phyloP scores from a whole-genome alignment of 1,284 basidiomycete genomes.

The Microstroma glucosiphilum region DNA sequence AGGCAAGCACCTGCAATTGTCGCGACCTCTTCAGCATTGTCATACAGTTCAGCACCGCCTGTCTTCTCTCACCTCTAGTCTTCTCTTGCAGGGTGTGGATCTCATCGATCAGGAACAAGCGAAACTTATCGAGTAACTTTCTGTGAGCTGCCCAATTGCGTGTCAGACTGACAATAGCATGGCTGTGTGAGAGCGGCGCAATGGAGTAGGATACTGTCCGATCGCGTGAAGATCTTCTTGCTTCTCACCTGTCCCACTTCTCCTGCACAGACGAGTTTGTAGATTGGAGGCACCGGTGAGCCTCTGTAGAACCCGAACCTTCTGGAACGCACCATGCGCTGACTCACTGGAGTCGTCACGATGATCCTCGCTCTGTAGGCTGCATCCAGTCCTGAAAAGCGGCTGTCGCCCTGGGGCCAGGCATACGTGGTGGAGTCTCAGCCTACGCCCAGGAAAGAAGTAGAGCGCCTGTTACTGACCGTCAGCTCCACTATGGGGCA shows the following conservation, averaged over 20 bases:
- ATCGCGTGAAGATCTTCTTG: not conserved
- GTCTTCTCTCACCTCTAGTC: conserved; percentile 63
- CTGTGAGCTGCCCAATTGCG: conserved; percentile 34
- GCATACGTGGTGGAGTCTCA: conserved; percentile 33
- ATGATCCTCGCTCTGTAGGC: conserved; percentile 46
- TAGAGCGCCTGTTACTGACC: conserved; percentile 56
- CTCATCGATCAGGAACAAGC: conserved; percentile 71
- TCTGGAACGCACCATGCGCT: conserved; percentile 63
- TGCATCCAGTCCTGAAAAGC: conserved; percentile 7
- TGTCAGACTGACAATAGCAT: conserved; percentile 34
- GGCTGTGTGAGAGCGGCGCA: no score
- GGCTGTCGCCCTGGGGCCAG: conserved; percentile 7
- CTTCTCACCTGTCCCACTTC: conserved; percentile 3
- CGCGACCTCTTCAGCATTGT: no score
- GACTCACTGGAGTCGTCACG: conserved; percentile 72
- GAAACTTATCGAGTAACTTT: conserved; percentile 27
- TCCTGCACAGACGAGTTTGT: not conserved
- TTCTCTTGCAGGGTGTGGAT: conserved; percentile 86
- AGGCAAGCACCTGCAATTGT: conserved; percentile 54
- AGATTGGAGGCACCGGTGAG: conserved; percentile 42
- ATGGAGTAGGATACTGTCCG: no score
- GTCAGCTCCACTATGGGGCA: conserved; percentile 75
- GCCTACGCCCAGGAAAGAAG: not conserved
- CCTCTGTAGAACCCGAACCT: conserved; percentile 55
- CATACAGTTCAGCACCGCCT: no score